Conservation (phyloP, 331 rosid genomes). For the Acacia pycnantha region DNA sequence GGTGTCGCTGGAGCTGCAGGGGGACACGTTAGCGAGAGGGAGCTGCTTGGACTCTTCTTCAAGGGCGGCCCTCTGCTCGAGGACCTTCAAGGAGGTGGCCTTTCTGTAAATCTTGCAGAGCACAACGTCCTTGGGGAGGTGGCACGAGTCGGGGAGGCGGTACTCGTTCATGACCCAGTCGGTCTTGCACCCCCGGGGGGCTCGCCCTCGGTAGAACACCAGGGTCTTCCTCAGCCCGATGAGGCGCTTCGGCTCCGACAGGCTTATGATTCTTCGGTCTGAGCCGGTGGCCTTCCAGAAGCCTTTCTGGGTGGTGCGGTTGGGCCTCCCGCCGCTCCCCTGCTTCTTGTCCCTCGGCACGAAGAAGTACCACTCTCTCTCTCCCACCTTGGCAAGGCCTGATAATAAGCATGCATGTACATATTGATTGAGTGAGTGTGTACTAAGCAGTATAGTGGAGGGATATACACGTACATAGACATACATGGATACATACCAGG, state of each 20-base stretch:
- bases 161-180: constrained; percentile 99
- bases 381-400: constrained; percentile 85
- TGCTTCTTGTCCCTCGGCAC: constrained; percentile 97
- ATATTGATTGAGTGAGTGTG: background rate
- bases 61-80: constrained; percentile 83
- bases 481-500: background rate
- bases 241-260: constrained; percentile 67
- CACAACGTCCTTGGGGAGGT: constrained; percentile 75
- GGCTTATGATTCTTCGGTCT: constrained; percentile 70
- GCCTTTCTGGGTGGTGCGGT: constrained; percentile 86
- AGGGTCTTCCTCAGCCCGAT: constrained; percentile 89
- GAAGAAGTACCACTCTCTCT: constrained; percentile 97
- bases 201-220: constrained; percentile 87
- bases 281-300: constrained; percentile 99
- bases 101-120: constrained; percentile 93
- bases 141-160: constrained; percentile 75
- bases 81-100: constrained; percentile 95
- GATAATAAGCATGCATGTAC: too few relatives aligned
- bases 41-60: constrained; percentile 70
- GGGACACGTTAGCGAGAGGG: constrained; percentile 29
- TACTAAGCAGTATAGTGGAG: too few relatives aligned
- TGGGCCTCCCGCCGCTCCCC: constrained; percentile 92
- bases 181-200: constrained; percentile 82
- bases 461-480: too few relatives aligned
- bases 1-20: constrained; percentile 55